phyloP scores from a whole-genome alignment of 106 monocot species.

The Platanthera guangdongensis region DNA sequence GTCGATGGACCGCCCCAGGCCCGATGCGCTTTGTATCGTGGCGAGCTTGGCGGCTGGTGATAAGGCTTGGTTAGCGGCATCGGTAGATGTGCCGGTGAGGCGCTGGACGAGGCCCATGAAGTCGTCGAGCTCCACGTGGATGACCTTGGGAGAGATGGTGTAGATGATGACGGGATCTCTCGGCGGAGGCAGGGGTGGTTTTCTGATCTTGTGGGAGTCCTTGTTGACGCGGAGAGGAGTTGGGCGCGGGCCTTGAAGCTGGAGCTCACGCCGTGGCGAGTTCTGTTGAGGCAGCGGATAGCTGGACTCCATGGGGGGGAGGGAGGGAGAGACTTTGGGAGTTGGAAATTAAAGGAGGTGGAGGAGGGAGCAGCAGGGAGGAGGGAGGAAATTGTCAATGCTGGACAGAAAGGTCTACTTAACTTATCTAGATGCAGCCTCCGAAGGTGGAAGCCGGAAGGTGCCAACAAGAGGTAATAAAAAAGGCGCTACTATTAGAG shows the following conservation, averaged over 20 bases:
- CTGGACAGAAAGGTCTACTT: too few relatives aligned
- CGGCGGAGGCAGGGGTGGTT: constrained; percentile 2
- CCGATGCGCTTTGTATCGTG: constrained; percentile 1
- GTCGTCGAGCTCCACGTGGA: constrained; percentile 34
- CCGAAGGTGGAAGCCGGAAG: too few relatives aligned
- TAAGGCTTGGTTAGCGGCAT: constrained; percentile 7
- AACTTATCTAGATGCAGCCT: too few relatives aligned
- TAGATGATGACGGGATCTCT: constrained; percentile 44
- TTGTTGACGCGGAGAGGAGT: constrained; percentile 39
- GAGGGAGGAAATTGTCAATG: too few relatives aligned
- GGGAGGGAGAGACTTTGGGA: too few relatives aligned
- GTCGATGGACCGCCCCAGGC: too few relatives aligned
- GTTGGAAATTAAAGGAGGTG: too few relatives aligned
- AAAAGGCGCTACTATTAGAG: too few relatives aligned
- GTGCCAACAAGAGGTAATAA: too few relatives aligned
- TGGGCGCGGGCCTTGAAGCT: constrained; percentile 55
- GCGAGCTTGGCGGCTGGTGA: constrained; percentile 29
- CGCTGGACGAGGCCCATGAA: constrained; percentile 50
- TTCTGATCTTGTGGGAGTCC: constrained; percentile 43
- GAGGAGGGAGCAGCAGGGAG: too few relatives aligned
- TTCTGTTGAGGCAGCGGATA: neutral
- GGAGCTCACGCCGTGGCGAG: constrained; percentile 13
- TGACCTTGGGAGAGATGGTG: constrained; percentile 43
- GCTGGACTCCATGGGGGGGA: constrained; percentile 16
- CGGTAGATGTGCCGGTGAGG: constrained; percentile 35